Evolutionary conservation across 306 rosid genomes (phyloP).

Genomic region (Dalbergia oliveri): DNA sequence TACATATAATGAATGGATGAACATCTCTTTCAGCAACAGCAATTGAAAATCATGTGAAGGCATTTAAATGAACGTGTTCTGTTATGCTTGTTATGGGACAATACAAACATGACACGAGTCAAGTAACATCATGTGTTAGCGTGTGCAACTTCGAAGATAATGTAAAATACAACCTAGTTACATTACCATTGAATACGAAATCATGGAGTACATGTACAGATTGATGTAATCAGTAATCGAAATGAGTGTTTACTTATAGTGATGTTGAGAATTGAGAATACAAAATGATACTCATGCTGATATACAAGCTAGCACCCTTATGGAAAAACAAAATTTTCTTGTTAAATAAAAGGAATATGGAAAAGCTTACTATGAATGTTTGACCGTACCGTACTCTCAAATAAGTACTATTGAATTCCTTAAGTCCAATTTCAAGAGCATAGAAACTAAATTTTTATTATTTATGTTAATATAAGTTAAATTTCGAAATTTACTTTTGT

Average conservation of each 20-base stretch:
- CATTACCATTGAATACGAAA: constrained; percentile 20
- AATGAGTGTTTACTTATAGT: constrained; percentile 6
- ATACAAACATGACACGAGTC: constrained; percentile 31
- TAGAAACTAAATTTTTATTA: too few relatives aligned
- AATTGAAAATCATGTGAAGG: constrained; percentile 43
- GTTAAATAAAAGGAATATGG: not conserved
- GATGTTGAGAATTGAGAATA: constrained; percentile 32
- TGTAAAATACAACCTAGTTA: constrained; percentile 4
- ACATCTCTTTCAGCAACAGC: constrained; percentile 6
- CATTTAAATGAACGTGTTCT: constrained; percentile 44
- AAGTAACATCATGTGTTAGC: constrained; percentile 34
- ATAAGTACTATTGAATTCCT: too few relatives aligned
- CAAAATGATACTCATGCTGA: constrained; percentile 24
- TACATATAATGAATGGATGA: not conserved
- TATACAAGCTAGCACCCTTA: constrained; percentile 4
- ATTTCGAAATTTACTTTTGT: too few relatives aligned
- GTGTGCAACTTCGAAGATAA: not conserved
- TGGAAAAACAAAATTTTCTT: too few relatives aligned
- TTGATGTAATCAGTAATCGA: not conserved
- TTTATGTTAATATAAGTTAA: too few relatives aligned
- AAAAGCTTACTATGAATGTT: too few relatives aligned
- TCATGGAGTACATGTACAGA: not conserved
- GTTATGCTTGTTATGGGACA: constrained; percentile 33
- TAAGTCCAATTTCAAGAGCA: too few relatives aligned
- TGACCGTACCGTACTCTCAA: too few relatives aligned